Evolutionary conservation across 2,329 filamentous ascomycete genomes (phyloP), one percentile per base, ranked within the genome.

Genomic region (Gremmenia infestans): DNA sequence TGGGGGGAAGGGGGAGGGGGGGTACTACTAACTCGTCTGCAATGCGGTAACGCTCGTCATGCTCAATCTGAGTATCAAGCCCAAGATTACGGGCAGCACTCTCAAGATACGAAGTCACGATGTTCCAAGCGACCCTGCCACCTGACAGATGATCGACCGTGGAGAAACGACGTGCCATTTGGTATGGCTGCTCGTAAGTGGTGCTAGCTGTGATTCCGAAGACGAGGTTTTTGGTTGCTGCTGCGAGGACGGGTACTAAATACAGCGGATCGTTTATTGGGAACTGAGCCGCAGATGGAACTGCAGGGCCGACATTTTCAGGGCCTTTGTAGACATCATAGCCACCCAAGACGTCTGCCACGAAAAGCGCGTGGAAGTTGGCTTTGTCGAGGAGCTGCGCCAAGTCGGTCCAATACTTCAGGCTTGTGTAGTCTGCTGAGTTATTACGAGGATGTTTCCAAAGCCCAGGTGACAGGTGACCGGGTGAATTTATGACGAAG

Each of bases 281-380:
- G 78, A 83, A 88, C 68, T 89, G 86, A 0, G 85, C 82, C 1
- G 83, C 86, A 0, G 82, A 81, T 0, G 76, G 68, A 49, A 87
- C 78, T 0, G 83, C 81, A 0, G 85, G 79, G 3, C 79, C 77
- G 2, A 88, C 74, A 57, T 81, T 85, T 4, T 74, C 70, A 0
- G 81, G 81, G 0, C 83, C 79, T 57, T 82, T 82, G 70, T 87
- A 89, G 4, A 88, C 83, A 72, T 89, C 85, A 65, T 88, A 88
- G 5, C 82, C 82, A 3, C 82, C 83, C 1, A 88, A 74, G 0
- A 86, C 82, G 65, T 87, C 84, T 0, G 84, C 84, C 52, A 87
- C 83, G 68, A 87, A 87, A 37, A 87, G 83, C 11, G 81, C 82
- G 53, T 86, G 82, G 60, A 87, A 85, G 52, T 85, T 83, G 32